Evolutionary conservation across 495 filamentous ascomycete species (phyloP).

Genomic region (Hypoxylon perforatum): DNA sequence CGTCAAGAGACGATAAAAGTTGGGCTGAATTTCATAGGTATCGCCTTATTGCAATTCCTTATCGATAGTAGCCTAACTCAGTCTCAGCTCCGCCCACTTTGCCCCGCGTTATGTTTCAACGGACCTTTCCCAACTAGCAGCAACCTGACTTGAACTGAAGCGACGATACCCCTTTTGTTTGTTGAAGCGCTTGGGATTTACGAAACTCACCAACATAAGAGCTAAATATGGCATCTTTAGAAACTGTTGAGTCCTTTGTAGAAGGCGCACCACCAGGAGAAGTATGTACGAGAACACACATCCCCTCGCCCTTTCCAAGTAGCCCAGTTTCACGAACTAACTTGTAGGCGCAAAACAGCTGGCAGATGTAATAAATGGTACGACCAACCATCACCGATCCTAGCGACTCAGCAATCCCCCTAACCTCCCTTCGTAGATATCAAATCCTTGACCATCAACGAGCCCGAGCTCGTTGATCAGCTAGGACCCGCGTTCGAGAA

Average conservation of each 20-base stretch:
- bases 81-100: conserved; percentile 5
- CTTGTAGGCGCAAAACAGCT: conserved; percentile 65
- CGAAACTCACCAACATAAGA: background rate
- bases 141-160: too few relatives aligned
- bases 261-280: conserved; percentile 96
- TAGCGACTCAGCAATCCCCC: conserved; percentile 2
- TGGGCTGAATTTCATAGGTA: background rate
- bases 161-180: too few relatives aligned
- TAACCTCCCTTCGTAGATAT: conserved; percentile 70
- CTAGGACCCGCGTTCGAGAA: conserved; percentile 87
- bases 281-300: conserved; percentile 64
- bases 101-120: conserved; percentile 21
- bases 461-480: conserved; percentile 71
- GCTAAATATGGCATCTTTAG: conserved; percentile 56
- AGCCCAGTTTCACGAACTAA: conserved; percentile 13
- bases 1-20: conserved; percentile 1
- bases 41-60: background rate
- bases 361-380: conserved; percentile 90
- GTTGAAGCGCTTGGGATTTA: too few relatives aligned
- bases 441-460: conserved; percentile 82
- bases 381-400: background rate
- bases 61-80: too few relatives aligned
- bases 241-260: conserved; percentile 86
- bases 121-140: background rate
- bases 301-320: conserved; percentile 10